Conservation (phyloP, 1,284 basidiomycete species). For the Leccinum angustisporum region DNA sequence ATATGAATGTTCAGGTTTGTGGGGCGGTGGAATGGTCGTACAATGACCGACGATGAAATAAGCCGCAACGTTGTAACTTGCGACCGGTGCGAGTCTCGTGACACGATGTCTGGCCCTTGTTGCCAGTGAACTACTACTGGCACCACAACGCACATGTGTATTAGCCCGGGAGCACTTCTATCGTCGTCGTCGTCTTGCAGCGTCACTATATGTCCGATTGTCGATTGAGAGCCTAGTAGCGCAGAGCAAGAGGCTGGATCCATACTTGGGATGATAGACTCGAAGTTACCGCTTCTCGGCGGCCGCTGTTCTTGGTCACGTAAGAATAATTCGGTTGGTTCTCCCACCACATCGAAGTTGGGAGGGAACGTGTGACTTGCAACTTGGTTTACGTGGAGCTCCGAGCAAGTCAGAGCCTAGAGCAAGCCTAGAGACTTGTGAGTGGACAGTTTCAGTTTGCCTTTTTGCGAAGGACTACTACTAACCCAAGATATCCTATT, state of each 20-base stretch:
- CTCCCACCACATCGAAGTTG: background rate
- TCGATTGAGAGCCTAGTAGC: background rate
- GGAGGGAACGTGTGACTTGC: background rate
- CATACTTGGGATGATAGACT: no score
- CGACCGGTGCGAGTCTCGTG: no score
- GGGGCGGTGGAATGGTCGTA: background rate
- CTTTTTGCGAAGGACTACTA: constrained; percentile 1
- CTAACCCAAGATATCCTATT: background rate
- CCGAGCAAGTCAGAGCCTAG: background rate
- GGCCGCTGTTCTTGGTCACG: background rate
- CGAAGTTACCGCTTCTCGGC: no score
- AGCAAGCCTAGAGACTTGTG: background rate
- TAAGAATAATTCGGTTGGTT: background rate
- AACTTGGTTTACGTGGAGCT: background rate
- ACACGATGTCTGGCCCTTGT: no score
- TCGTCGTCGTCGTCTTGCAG: background rate
- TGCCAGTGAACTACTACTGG: no score
- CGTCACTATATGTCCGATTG: background rate
- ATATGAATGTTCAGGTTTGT: background rate
- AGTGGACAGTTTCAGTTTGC: background rate
- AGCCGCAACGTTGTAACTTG: background rate
- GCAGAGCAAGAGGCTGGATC: background rate
- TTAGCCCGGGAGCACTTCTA: no score
- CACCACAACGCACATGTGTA: background rate
- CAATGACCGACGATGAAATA: background rate